Base-by-base conservation (phyloP, 1,284 basidiomycete species). In the Ustilago bromivora region DNA sequence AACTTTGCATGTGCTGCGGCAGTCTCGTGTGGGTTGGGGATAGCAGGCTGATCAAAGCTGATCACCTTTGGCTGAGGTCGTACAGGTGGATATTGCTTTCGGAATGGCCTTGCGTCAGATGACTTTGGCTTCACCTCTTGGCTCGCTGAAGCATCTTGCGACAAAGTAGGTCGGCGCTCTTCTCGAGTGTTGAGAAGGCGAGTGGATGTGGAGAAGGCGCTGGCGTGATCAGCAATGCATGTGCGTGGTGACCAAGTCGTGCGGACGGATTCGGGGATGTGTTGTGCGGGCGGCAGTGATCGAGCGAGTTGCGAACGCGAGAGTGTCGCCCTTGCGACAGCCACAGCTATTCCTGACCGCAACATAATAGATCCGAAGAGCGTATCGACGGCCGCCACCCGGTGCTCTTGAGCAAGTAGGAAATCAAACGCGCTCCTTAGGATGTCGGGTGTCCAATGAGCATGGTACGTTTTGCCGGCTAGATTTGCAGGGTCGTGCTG, bases 31-130 rank as follows among this genome's bases (percentile, higher is more conserved):
- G 84, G 83, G 41, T 84, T 82, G 1, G 84, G 78, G 8, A 86
- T 80, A 23, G 84, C 84, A 11, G 84, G 84, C 64, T 84, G 57
- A 57, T 85, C 83, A 55, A 84, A 86, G 52, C 76, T 70, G 63
- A 81, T 81, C 28, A 78, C 66, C 62, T 80, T 72, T 1, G 84
- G 84, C 52, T 67, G 61, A 3, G 70, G 62, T 17, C 59, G 66
- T 5, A 80, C 74, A 13, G 82, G 82, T 1, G 83, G 83, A 57
- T 84, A 84, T 43, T 74, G 70, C 53, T 82, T 83, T 28, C 63
- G 61, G 58, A 80, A 82, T 0, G 70, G 77, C 36, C 74, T 70
- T 17, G 43, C 19, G 38, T 80, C 72, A 41, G 35, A 10, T 5
- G 64, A 32, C 35, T 61, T 73, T 17, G 41, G 34, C 13, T 31